Conservation (phyloP, 352 stramenopile genomes). For the Globisporangium canariense region DNA sequence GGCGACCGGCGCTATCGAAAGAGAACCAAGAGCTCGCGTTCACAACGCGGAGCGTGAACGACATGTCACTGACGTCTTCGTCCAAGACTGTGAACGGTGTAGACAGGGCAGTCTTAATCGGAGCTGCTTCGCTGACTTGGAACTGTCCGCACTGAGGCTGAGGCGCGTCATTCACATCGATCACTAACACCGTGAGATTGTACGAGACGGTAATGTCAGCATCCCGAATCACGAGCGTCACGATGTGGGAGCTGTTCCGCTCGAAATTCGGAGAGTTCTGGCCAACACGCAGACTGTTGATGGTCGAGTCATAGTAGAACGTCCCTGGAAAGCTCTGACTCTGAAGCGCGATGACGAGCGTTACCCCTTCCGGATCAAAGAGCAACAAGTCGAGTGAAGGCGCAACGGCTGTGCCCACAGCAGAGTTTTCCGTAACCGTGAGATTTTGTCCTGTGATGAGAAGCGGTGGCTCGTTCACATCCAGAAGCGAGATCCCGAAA, state of each 20-base stretch:
- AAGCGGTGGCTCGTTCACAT: conserved; percentile 11
- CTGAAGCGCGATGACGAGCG: conserved; percentile 17
- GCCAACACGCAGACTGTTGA: conserved; percentile 32
- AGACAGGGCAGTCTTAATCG: conserved; percentile 14
- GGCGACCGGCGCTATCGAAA: conserved; percentile 25
- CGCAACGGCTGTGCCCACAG: background rate
- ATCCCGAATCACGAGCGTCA: conserved; percentile 5
- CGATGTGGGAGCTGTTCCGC: conserved; percentile 5
- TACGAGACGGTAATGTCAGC: conserved; percentile 1
- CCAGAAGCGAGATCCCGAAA: conserved; percentile 15
- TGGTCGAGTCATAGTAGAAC: conserved; percentile 45
- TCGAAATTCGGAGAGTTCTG: conserved; percentile 36
- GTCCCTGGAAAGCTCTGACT: conserved; percentile 30
- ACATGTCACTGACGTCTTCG: conserved; percentile 23
- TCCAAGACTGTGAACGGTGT: conserved; percentile 23
- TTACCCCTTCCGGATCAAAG: conserved; percentile 12
- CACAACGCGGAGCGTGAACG: conserved; percentile 21
- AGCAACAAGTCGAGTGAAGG: conserved; percentile 7
- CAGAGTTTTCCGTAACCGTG: conserved; percentile 3
- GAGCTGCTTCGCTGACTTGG: conserved; percentile 23
- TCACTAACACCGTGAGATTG: conserved; percentile 18
- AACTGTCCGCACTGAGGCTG: conserved; percentile 14
- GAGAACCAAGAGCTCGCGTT: conserved; percentile 27
- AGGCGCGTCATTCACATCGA: conserved; percentile 28
- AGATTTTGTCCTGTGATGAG: background rate